Base-by-base conservation (phyloP, 768 basidiomycete species). In the Suillus subalutaceus region DNA sequence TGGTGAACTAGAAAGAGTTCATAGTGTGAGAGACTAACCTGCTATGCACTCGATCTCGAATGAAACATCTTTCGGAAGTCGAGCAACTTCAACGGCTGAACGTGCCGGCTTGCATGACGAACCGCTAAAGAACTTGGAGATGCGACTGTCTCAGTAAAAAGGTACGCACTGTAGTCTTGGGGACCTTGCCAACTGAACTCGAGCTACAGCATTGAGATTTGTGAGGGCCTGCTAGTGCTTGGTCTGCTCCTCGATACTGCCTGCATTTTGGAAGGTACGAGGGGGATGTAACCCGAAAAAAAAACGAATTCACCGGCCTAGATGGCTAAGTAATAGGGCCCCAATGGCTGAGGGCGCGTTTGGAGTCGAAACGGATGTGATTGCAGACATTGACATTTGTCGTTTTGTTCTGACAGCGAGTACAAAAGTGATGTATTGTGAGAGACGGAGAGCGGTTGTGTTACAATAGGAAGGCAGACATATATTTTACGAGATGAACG, bases 21-120 rank as follows among this genome's bases (percentile, higher is more conserved):
- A 37, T 43, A 43, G 41, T 13, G 12, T n/a, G 10, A 18, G 10
- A 15, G 35, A 57, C 35, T 70, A 89, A 90, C 88, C 90, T 16
- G 89, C 93, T 77, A 96, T 91, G 68, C 87, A 89, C 79, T 99
- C 97, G 65, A 99, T 86, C 84, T 99, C 97, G 62, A 97, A 89
- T 43, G 96, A 82, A 13, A 94, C 96, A 72, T 95, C 93, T 76
- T 90, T 93, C 12, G 97, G 96, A 63, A 99, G 84, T 56, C 94
- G 83, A 41, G 90, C 82, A 41, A 94, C 94, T 81, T 97, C 94
- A 63, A 99, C 93, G 41, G 92, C 88, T 40, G 95, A 95, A 67
- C 97, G 84, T 4, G 97, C 95, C 58, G 97, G 97, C 78, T 93
- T 96, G 81, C 96, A 92, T 38, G 87, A 84, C 10, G 55, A 37